Conservation (phyloP, 768 basidiomycete species). For the Leucocoprinus sp. region DNA sequence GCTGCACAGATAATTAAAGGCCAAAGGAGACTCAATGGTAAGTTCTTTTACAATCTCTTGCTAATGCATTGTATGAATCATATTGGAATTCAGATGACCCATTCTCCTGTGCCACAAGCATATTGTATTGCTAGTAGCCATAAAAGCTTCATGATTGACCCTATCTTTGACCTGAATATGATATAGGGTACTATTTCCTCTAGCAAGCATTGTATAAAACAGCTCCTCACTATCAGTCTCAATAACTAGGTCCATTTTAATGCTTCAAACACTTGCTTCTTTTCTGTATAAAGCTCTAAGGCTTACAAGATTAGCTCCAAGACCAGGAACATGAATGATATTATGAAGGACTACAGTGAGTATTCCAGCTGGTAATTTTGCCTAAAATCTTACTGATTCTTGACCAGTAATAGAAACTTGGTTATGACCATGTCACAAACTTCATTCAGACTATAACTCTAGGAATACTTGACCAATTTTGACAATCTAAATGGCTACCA, state of each 20-base stretch:
- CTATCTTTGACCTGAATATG: slow-evolving; percentile 5
- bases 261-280: slow-evolving; percentile 8
- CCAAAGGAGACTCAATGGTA: slow-evolving; percentile 12
- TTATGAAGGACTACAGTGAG: slow-evolving; percentile 10
- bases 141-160: slow-evolving; percentile 1
- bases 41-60: slow-evolving; percentile 20
- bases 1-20: slow-evolving; percentile 17
- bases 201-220: slow-evolving; percentile 2
- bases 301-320: slow-evolving; percentile 17
- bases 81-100: slow-evolving; percentile 18
- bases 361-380: slow-evolving; percentile 5
- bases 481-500: slow-evolving; percentile 8
- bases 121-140: slow-evolving; percentile 7
- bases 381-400: slow-evolving; percentile 11
- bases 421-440: slow-evolving; percentile 10
- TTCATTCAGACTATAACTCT: background rate
- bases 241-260: background rate
- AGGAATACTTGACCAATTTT: no score
- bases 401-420: slow-evolving; percentile 12
- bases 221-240: background rate
- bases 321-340: slow-evolving; percentile 14
- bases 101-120: slow-evolving; percentile 18
- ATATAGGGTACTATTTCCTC: slow-evolving; percentile 2
- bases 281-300: slow-evolving; percentile 11
- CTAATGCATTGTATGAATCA: slow-evolving; percentile 14